phyloP scores from a whole-genome alignment of 495 filamentous ascomycete genomes.

The Hamigera avellanea region DNA sequence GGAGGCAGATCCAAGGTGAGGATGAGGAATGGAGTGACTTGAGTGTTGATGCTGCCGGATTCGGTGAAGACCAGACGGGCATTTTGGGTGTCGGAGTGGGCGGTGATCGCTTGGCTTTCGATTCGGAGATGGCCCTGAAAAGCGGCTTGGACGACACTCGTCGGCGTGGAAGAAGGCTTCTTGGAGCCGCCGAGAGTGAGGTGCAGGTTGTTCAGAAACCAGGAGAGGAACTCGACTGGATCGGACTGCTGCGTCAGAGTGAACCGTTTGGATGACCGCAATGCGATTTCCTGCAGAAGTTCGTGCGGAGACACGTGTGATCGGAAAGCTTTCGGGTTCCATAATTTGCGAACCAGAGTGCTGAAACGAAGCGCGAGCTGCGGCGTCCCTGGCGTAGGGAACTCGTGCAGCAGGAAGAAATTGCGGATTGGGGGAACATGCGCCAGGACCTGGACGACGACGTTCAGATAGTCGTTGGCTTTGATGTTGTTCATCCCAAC shows the following conservation, averaged over 20 bases:
- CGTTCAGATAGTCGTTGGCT: constrained; percentile 97
- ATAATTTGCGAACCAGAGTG: constrained; percentile 90
- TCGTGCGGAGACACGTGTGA: constrained; percentile 96
- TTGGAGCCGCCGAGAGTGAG: constrained; percentile 82
- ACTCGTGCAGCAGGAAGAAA: constrained; percentile 73
- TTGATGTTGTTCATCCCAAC: constrained; percentile 99
- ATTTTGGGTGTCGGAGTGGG: constrained; percentile 67
- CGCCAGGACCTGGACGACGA: constrained; percentile 84
- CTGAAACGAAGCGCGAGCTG: constrained; percentile 67
- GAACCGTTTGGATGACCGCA: constrained; percentile 84
- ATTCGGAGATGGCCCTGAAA: constrained; percentile 90
- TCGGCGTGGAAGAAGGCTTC: constrained; percentile 54
- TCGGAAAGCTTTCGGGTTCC: constrained; percentile 96
- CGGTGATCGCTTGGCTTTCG: constrained; percentile 89
- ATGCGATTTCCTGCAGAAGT: constrained; percentile 84
- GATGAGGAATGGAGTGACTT: constrained; percentile 70
- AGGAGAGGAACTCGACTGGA: constrained; percentile 89
- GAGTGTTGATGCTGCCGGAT: constrained; percentile 65
- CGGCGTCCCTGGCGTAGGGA: constrained; percentile 32
- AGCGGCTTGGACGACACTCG: constrained; percentile 72
- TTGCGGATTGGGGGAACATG: constrained; percentile 88
- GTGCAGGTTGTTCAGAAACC: constrained; percentile 95
- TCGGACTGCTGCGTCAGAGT: constrained; percentile 86
- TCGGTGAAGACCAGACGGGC: constrained; percentile 93
- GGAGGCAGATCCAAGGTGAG: constrained; percentile 87